Conservation (phyloP, 345 rosid genomes). For the Acer saccharum region DNA sequence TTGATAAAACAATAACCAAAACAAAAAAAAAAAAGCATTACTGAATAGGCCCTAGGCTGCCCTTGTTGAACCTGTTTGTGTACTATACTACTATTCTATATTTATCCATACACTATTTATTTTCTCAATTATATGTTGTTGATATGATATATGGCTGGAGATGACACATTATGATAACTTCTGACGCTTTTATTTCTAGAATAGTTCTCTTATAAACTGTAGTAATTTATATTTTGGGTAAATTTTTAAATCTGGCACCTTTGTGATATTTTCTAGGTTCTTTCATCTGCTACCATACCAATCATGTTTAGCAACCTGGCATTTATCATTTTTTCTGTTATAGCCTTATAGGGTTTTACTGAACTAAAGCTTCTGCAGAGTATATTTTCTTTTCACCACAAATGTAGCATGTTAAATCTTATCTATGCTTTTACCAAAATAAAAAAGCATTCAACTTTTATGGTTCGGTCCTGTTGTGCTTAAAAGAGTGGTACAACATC, state of each 20-base stretch:
- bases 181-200: background rate
- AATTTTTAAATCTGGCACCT: background rate
- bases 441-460: too few relatives aligned
- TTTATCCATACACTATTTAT: too few relatives aligned
- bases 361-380: background rate
- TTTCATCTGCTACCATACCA: background rate
- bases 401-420: background rate
- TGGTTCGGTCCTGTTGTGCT: background rate
- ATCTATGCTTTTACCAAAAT: background rate
- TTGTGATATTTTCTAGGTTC: background rate
- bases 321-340: background rate
- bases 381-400: background rate
- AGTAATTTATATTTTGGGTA: background rate
- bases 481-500: conserved; percentile 7
- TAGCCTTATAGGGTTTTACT: background rate
- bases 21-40: too few relatives aligned
- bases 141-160: background rate
- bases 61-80: background rate
- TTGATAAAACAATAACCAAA: too few relatives aligned
- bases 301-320: background rate
- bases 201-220: background rate
- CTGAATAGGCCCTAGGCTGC: background rate
- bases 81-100: background rate
- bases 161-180: background rate
- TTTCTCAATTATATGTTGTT: background rate